Percentiles rank a stretch among this genome's conserved stretches.
phyloP scores from a whole-genome alignment of 2,329 filamentous ascomycete genomes.

The Stagonosporopsis tanaceti region DNA sequence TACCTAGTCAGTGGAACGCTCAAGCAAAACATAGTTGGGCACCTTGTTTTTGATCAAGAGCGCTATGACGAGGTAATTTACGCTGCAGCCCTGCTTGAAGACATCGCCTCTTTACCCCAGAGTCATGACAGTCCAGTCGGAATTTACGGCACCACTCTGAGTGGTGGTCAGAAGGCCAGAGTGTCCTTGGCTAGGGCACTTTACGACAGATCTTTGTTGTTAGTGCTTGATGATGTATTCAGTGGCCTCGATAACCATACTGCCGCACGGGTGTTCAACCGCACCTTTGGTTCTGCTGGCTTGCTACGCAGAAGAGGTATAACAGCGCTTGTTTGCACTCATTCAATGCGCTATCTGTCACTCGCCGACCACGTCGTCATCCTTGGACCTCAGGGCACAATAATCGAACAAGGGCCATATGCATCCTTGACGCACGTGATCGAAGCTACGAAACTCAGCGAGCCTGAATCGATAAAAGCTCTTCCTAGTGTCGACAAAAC shows the following conservation, averaged over 20 bases:
- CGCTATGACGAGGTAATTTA: neutral
- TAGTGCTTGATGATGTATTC: conserved; percentile 58
- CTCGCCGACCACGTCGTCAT: neutral
- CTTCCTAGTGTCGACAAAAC: neutral
- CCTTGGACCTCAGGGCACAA: neutral
- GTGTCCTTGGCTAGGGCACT: conserved; percentile 43
- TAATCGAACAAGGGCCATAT: neutral
- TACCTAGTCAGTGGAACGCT: conserved; percentile 13
- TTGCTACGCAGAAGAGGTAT: conserved; percentile 45
- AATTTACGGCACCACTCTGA: conserved; percentile 45
- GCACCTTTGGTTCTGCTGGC: conserved; percentile 52
- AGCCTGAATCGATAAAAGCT: neutral
- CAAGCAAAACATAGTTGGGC: conserved; percentile 10
- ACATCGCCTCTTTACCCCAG: neutral
- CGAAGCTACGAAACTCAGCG: neutral
- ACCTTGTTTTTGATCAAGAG: neutral
- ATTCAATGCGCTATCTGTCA: neutral
- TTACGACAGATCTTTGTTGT: conserved; percentile 52
- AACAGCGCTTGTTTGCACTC: conserved; percentile 19
- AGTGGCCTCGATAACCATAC: conserved; percentile 53
- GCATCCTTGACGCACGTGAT: neutral
- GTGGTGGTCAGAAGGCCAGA: conserved; percentile 48
- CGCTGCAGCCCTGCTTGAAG: neutral
- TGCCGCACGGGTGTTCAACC: conserved; percentile 41
- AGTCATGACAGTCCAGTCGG: conserved; percentile 5